phyloP scores from a whole-genome alignment of 1,139 yeast genomes.

The Scheffersomyces stambukii region DNA sequence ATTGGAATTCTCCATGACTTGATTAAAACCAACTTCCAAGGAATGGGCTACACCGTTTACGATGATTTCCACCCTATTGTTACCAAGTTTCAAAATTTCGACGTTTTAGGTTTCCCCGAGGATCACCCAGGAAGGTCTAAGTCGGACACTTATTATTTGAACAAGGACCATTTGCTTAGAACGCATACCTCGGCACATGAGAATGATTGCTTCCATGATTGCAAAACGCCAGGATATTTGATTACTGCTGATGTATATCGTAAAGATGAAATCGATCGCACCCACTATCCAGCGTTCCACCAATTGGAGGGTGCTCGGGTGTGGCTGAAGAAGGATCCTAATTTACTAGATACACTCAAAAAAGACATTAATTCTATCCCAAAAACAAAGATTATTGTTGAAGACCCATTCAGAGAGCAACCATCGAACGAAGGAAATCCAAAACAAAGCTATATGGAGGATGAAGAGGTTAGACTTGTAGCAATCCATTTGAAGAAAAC shows the following conservation, averaged over 20 bases:
- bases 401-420: constrained; percentile 52
- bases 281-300: constrained; percentile 96
- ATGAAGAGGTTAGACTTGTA: constrained; percentile 62
- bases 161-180: constrained; percentile 64
- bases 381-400: constrained; percentile 64
- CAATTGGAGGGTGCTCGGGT: constrained; percentile 96
- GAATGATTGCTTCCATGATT: constrained; percentile 65
- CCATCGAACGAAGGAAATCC: constrained; percentile 66
- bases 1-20: constrained; percentile 78
- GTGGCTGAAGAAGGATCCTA: constrained; percentile 56
- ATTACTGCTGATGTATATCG: constrained; percentile 96
- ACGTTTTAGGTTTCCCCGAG: constrained; percentile 81
- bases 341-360: constrained; percentile 41
- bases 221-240: constrained; percentile 80
- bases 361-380: constrained; percentile 67
- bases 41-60: constrained; percentile 73
- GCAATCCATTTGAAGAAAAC: constrained; percentile 81
- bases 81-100: constrained; percentile 78
- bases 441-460: constrained; percentile 72
- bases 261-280: constrained; percentile 90
- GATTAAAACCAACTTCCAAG: constrained; percentile 63
- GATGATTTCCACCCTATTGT: constrained; percentile 84
- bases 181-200: constrained; percentile 99
- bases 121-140: constrained; percentile 94
- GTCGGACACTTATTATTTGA: constrained; percentile 89